phyloP scores from a whole-genome alignment of 495 filamentous ascomycete genomes.

The Aspergillus avenaceus region DNA sequence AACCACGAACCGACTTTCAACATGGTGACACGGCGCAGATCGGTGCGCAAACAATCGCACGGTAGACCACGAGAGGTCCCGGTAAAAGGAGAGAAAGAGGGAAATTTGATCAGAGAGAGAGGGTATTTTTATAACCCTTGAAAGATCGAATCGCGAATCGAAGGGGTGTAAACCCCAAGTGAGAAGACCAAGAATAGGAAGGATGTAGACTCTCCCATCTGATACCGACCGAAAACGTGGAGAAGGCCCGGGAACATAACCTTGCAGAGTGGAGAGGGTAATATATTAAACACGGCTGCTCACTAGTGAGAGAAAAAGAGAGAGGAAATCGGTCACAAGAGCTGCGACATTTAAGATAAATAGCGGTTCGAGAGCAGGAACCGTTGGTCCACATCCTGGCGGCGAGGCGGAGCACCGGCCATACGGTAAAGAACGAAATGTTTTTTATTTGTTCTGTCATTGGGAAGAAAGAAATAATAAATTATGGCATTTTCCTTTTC shows the following conservation, averaged over 20 bases:
- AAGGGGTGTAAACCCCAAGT: slow-evolving; percentile 16
- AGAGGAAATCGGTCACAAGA: slow-evolving; percentile 12
- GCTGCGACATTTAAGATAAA: background rate
- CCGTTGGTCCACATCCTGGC: slow-evolving; percentile 1
- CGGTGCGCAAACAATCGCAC: background rate
- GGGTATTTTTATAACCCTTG: no score
- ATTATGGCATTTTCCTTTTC: no score
- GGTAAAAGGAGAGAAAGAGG: background rate
- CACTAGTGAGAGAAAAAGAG: slow-evolving; percentile 2
- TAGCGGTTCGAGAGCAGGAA: background rate
- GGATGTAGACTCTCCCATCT: slow-evolving; percentile 28
- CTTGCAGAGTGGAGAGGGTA: slow-evolving; percentile 1
- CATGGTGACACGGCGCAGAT: slow-evolving; percentile 24
- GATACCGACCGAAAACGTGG: slow-evolving; percentile 10
- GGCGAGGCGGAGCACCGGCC: background rate
- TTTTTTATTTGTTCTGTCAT: background rate
- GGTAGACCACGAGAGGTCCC: no score
- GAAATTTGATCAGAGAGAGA: slow-evolving; percentile 1
- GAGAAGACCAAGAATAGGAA: slow-evolving; percentile 24
- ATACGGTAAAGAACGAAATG: slow-evolving; percentile 18
- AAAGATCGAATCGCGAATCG: slow-evolving; percentile 13
- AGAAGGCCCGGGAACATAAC: slow-evolving; percentile 24
- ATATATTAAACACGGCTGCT: slow-evolving; percentile 4
- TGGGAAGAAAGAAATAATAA: background rate
- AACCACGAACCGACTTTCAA: slow-evolving; percentile 53